Base-by-base conservation (phyloP, 306 rosid genomes). In the Acmispon strigosus region DNA sequence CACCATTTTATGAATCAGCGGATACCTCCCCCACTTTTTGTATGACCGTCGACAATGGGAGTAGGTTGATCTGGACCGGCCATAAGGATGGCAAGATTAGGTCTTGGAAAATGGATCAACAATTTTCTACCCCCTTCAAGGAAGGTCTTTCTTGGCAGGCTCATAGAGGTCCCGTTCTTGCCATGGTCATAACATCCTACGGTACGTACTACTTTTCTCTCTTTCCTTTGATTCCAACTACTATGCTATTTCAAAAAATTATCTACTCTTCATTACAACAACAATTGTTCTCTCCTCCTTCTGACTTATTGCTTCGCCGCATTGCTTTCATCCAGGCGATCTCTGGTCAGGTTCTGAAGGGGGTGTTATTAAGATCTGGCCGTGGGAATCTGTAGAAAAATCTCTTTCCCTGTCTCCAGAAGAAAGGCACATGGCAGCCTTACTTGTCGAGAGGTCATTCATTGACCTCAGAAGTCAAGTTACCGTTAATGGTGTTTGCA, bases 131-230 rank as follows among this genome's bases (percentile, higher is more conserved):
- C 36, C 92, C 97, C 16, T 95, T 95, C 53, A 95, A 87, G 89
- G 99, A 95, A 77, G 99, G 96, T 39, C 97, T 95, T 72, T 91
- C 99, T 3, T 95, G 99, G 99, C 99, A 84, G 78, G 99, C 96
- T 3, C 96, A 95, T 53, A 85, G 87, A n/a, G 88, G 86, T 55
- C 93, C 97, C 24, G 96, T 91, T 83, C 96, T 87, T 73, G 78
- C 97, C 73, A 70, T 95, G 77, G 80, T 83, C 70, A 53, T 87
- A 34, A 87, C 83, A 75, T 59, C 89, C 68, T 87, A 83, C 6
- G 99, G 97, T 87, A 66, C 27, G 66, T n/a, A 22, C 2, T 3
- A 1, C 22, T 29, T 1, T 44, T 43, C 15, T 29, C 17, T 20
- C 43, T 20, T 16, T 42, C 10, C 7, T 29, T 1, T 22, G 1